Evolutionary conservation across 768 basidiomycete genomes (phyloP).

Genomic region (Boletus edulis): DNA sequence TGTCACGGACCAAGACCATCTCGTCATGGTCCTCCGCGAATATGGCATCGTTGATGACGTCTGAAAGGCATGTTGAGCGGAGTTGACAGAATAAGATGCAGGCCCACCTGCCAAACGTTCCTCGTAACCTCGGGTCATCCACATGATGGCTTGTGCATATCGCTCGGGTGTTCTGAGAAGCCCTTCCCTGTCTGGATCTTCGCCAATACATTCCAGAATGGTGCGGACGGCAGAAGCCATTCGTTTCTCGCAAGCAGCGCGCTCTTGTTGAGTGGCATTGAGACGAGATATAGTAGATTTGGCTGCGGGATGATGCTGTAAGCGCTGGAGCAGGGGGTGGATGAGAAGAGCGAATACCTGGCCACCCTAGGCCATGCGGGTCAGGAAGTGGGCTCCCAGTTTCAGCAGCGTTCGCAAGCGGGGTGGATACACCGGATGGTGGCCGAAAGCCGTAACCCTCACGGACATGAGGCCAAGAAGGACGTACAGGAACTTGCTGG

Average conservation of each 20-base stretch:
- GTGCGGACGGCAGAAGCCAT: slow-evolving; percentile 85
- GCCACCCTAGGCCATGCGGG: slow-evolving; percentile 88
- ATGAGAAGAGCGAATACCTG: slow-evolving; percentile 50
- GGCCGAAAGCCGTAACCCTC: slow-evolving; percentile 85
- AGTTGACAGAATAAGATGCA: slow-evolving; percentile 13
- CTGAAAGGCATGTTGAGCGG: slow-evolving; percentile 39
- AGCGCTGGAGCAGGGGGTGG: slow-evolving; percentile 8
- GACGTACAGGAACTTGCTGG: slow-evolving; percentile 16
- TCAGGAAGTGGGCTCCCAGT: slow-evolving; percentile 39
- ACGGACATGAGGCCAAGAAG: slow-evolving; percentile 39
- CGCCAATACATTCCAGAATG: slow-evolving; percentile 95
- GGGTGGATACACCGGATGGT: slow-evolving; percentile 66
- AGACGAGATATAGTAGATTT: slow-evolving; percentile 88
- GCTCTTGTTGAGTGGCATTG: slow-evolving; percentile 74
- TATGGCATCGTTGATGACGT: slow-evolving; percentile 97
- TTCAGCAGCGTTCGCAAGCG: slow-evolving; percentile 36
- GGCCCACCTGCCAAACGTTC: slow-evolving; percentile 80
- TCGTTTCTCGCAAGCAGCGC: slow-evolving; percentile 65
- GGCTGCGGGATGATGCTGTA: slow-evolving; percentile 44
- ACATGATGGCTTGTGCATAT: slow-evolving; percentile 95
- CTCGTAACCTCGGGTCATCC: slow-evolving; percentile 99
- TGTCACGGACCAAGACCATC: slow-evolving; percentile 98
- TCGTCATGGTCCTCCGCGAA: slow-evolving; percentile 99
- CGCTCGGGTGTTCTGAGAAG: slow-evolving; percentile 89
- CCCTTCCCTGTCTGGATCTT: slow-evolving; percentile 96